phyloP scores from a whole-genome alignment of 2,329 filamentous ascomycete genomes.

The Escovopsis weberi region DNA sequence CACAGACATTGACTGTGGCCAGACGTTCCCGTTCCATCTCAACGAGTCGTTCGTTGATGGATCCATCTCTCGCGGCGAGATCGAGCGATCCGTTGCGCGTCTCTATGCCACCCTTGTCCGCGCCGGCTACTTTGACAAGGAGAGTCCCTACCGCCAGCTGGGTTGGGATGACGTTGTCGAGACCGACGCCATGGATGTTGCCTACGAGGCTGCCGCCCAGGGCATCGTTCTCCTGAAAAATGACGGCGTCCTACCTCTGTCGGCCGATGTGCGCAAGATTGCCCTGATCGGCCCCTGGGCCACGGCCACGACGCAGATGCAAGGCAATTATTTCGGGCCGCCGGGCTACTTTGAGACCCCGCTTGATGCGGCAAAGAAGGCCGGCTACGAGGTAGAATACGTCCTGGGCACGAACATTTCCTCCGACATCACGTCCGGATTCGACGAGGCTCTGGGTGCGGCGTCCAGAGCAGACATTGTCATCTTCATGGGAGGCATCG shows the following conservation, averaged over 20 bases:
- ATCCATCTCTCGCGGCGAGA: slow-evolving; percentile 4
- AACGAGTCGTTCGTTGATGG: slow-evolving; percentile 4
- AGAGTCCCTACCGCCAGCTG: slow-evolving; percentile 15
- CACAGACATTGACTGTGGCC: slow-evolving; percentile 13
- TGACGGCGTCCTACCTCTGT: slow-evolving; percentile 37
- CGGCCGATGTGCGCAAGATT: slow-evolving; percentile 3
- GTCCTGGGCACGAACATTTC: background rate
- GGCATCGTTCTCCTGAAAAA: slow-evolving; percentile 49
- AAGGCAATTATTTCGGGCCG: slow-evolving; percentile 17
- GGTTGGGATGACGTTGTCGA: slow-evolving; percentile 35
- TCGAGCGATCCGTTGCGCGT: slow-evolving; percentile 3
- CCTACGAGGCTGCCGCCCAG: slow-evolving; percentile 36
- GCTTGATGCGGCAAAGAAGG: slow-evolving; percentile 26
- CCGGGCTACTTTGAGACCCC: slow-evolving; percentile 42
- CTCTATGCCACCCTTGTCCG: slow-evolving; percentile 5
- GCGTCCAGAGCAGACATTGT: slow-evolving; percentile 33
- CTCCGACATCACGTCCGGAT: slow-evolving; percentile 1
- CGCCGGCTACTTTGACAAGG: slow-evolving; percentile 3
- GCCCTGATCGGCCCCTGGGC: slow-evolving; percentile 19
- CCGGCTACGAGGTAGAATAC: slow-evolving; percentile 1
- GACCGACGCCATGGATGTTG: slow-evolving; percentile 1
- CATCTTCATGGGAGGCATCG: slow-evolving; percentile 38
- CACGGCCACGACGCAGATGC: slow-evolving; percentile 9
- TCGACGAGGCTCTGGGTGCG: slow-evolving; percentile 14
- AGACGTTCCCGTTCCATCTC: slow-evolving; percentile 4